These are phyloP conservation scores for Rhodocollybia butyracea DNA, from an alignment of 768 basidiomycete species.

Conservation along the genomic window DNA sequence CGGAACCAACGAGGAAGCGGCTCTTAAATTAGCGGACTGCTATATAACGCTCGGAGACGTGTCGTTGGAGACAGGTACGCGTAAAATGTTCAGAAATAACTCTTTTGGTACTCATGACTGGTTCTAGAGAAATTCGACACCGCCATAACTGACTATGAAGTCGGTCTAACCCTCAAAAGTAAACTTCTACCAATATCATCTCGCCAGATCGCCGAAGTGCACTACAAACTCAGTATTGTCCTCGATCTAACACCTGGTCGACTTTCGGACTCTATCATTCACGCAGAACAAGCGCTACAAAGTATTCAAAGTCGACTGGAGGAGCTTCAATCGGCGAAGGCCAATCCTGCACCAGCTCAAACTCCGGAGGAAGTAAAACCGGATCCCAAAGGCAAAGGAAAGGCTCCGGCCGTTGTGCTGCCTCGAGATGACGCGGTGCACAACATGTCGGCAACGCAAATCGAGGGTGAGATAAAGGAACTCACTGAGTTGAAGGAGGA, in stretches of 20 bases:
- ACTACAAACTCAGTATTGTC: constrained; percentile 92
- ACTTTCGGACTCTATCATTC: constrained; percentile 75
- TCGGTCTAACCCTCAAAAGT: constrained; percentile 70
- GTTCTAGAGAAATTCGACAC: constrained; percentile 90
- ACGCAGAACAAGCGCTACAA: constrained; percentile 76
- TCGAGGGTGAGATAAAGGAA: constrained; percentile 79
- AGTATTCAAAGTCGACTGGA: constrained; percentile 72
- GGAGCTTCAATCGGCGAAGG: constrained; percentile 49
- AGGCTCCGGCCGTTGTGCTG: constrained; percentile 41
- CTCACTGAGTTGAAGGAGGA: constrained; percentile 74
- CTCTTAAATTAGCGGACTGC: constrained; percentile 86
- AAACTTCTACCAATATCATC: constrained; percentile 81
- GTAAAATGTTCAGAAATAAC: neutral
- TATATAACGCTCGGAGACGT: constrained; percentile 92
- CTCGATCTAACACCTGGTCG: constrained; percentile 87
- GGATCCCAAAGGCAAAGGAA: constrained; percentile 72
- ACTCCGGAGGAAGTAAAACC: constrained; percentile 23
- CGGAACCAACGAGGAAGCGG: constrained; percentile 55
- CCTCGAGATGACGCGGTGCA: constrained; percentile 53
- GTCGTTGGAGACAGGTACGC: constrained; percentile 90
- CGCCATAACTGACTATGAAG: constrained; percentile 84
- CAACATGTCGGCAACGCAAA: constrained; percentile 70
- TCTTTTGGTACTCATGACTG: constrained; percentile 1
- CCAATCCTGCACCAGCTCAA: constrained; percentile 12
- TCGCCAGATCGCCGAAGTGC: constrained; percentile 89